Percentiles rank a stretch among this genome's conserved stretches.
Evolutionary conservation across 768 basidiomycete genomes (phyloP).

Genomic region (Boletus pseudopeckii): DNA sequence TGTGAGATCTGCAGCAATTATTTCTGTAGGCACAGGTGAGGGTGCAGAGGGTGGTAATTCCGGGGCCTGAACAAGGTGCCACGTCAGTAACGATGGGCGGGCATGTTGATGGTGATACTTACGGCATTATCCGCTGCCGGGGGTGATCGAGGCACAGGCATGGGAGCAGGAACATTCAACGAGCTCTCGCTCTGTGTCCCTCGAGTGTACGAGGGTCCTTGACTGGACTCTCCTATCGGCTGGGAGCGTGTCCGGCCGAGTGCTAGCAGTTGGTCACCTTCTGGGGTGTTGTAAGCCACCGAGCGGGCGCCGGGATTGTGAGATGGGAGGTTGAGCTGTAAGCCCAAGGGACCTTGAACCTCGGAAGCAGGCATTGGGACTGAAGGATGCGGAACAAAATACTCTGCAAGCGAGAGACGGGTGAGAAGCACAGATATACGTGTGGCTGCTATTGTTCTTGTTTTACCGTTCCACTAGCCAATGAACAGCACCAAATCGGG

Average conservation of each 20-base stretch:
- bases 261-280: constrained; percentile 9
- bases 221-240: constrained; percentile 24
- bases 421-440: background rate
- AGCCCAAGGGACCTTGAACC: constrained; percentile 20
- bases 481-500: constrained; percentile 21
- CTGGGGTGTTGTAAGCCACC: constrained; percentile 4
- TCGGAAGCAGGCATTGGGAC: constrained; percentile 20
- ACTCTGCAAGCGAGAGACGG: background rate
- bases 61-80: constrained; percentile 2
- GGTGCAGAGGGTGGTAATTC: constrained; percentile 22
- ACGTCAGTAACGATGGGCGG: constrained; percentile 5
- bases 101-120: background rate
- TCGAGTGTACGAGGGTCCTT: constrained; percentile 20
- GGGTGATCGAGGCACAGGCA: constrained; percentile 9
- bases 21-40: constrained; percentile 33
- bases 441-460: constrained; percentile 16
- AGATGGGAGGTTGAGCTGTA: constrained; percentile 17
- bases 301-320: constrained; percentile 9
- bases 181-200: constrained; percentile 26
- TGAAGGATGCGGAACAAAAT: background rate
- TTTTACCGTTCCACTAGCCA: constrained; percentile 3
- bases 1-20: constrained; percentile 32
- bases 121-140: constrained; percentile 27
- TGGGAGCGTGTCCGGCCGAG: constrained; percentile 20
- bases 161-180: constrained; percentile 6